phyloP scores from a whole-genome alignment of 2,329 filamentous ascomycete species.

The Pseudocercospora ulei region DNA sequence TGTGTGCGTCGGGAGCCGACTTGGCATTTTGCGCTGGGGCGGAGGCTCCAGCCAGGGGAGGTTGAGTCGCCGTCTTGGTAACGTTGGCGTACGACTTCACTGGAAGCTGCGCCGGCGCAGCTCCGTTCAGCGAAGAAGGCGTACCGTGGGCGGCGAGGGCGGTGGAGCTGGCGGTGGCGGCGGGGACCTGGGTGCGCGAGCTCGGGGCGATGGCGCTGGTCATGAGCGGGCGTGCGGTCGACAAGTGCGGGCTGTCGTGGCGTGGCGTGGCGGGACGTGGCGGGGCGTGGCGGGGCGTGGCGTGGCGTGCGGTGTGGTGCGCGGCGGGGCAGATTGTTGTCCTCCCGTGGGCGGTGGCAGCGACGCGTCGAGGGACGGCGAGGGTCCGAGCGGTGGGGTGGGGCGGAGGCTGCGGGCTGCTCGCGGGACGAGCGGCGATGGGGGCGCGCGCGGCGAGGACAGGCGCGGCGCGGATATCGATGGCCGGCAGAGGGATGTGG shows the following conservation, averaged over 20 bases:
- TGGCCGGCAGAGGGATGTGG: no score
- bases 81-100: conserved; percentile 54
- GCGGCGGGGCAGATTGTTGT: background rate
- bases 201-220: conserved; percentile 50
- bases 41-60: conserved; percentile 47
- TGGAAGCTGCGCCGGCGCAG: conserved; percentile 49
- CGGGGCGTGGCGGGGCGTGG: no score
- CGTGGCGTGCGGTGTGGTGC: conserved; percentile 3
- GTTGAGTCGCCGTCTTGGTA: conserved; percentile 47
- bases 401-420: conserved; percentile 6
- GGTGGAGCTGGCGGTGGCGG: conserved; percentile 43
- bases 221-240: conserved; percentile 44
- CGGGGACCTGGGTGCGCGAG: conserved; percentile 41
- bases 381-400: background rate
- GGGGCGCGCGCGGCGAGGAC: no score
- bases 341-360: conserved; percentile 4
- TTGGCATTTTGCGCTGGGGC: conserved; percentile 45
- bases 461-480: no score
- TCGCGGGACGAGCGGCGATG: no score
- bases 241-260: conserved; percentile 10
- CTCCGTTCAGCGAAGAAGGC: conserved; percentile 42
- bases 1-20: conserved; percentile 57
- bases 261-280: no score
- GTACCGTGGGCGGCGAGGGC: conserved; percentile 42
- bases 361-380: conserved; percentile 4